Evolutionary conservation across 331 rosid genomes (phyloP).

Genomic region (Pyrus hybrid): DNA sequence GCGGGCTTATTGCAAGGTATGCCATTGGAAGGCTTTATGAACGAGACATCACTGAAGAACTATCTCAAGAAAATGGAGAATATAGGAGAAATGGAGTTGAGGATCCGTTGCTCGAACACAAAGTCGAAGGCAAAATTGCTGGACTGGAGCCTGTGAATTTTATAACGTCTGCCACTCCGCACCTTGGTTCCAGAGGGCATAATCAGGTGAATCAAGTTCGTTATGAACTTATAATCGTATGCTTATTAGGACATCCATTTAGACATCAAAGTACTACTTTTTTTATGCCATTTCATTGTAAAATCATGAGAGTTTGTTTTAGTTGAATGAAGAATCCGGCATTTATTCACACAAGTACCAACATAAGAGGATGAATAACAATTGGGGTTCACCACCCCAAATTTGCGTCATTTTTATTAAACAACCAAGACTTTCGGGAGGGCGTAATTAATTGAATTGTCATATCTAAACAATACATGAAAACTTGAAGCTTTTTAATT

Average conservation of each 20-base stretch:
- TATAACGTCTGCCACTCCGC: constrained; percentile 81
- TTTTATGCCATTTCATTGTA: neutral
- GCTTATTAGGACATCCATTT: neutral
- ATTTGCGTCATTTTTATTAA: neutral
- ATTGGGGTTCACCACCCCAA: neutral
- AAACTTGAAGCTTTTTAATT: neutral
- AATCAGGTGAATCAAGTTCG: constrained; percentile 45
- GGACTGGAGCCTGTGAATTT: constrained; percentile 82
- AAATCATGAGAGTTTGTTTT: neutral
- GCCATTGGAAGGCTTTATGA: constrained; percentile 76
- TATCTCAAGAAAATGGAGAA: constrained; percentile 33
- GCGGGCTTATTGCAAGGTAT: constrained; percentile 83
- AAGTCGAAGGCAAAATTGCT: constrained; percentile 62
- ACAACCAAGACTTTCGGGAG: neutral
- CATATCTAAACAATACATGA: neutral
- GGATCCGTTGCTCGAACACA: constrained; percentile 27
- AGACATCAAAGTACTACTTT: neutral
- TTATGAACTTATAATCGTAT: neutral
- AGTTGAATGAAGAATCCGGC: constrained; percentile 2
- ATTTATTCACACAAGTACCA: neutral
- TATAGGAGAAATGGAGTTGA: constrained; percentile 22
- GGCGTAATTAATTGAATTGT: neutral
- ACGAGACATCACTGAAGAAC: constrained; percentile 28
- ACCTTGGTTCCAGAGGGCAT: constrained; percentile 91
- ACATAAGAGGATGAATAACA: neutral